Evolutionary conservation across 1,284 basidiomycete genomes (phyloP).

Genomic region (Hymenochaete sp.): DNA sequence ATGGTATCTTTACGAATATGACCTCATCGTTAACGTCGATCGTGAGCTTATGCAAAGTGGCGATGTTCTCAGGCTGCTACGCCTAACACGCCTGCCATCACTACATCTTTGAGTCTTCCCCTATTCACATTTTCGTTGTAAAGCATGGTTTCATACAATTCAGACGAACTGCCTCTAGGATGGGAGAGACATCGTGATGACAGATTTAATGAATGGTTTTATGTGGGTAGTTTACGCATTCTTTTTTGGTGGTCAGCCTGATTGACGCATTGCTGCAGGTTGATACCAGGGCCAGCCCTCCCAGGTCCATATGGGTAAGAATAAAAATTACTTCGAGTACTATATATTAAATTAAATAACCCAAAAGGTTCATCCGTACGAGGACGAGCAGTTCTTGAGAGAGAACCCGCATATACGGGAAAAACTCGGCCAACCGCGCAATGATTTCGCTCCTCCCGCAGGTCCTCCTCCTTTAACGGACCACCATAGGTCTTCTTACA

Average conservation of each 20-base stretch:
- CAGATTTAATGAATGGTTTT: conserved; percentile 36
- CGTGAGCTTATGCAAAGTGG: too few relatives aligned
- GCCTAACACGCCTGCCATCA: too few relatives aligned
- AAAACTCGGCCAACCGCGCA: conserved; percentile 25
- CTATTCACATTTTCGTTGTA: too few relatives aligned
- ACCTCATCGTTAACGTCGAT: too few relatives aligned
- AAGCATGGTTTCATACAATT: conserved; percentile 23
- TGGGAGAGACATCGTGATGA: conserved; percentile 52
- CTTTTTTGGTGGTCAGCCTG: conserved; percentile 11
- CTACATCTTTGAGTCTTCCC: too few relatives aligned
- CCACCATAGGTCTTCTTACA: conserved; percentile 2
- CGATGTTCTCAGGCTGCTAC: too few relatives aligned
- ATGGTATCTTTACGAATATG: too few relatives aligned
- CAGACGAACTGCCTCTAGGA: conserved; percentile 42
- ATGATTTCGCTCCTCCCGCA: conserved; percentile 22
- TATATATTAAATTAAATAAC: too few relatives aligned
- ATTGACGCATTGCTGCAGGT: conserved; percentile 33
- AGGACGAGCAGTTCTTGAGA: conserved; percentile 52
- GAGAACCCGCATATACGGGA: conserved; percentile 45
- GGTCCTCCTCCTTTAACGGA: conserved; percentile 18
- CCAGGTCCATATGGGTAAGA: conserved; percentile 60
- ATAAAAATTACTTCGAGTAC: too few relatives aligned
- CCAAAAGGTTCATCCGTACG: conserved; percentile 66
- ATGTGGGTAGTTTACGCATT: conserved; percentile 25
- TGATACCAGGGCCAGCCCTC: conserved; percentile 56